Conservation (phyloP, 225 moss, liverwort and hornwort species). For the Straminergon stramineum region DNA sequence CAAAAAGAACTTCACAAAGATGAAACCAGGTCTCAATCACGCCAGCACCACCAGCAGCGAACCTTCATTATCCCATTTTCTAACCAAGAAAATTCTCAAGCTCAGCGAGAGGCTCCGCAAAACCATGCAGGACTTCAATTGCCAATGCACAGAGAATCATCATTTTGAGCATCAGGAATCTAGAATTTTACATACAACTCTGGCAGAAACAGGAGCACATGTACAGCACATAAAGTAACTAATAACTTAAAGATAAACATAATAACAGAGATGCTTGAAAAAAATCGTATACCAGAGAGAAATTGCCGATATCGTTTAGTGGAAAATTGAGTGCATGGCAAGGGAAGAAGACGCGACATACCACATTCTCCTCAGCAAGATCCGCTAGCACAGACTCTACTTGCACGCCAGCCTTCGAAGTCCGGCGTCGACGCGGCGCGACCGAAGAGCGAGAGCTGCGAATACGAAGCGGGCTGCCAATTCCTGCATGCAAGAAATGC, state of each 20-base stretch:
- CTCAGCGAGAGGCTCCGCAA: neutral
- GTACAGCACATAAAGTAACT: neutral
- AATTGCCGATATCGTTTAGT: neutral
- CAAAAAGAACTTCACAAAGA: neutral
- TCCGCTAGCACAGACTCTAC: constrained; percentile 42
- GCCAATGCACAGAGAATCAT: neutral
- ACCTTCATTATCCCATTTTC: neutral
- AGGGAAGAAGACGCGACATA: neutral
- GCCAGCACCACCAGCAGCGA: neutral
- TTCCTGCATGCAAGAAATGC: constrained; percentile 15
- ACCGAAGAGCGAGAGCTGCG: neutral
- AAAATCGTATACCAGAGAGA: neutral
- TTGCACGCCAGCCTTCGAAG: constrained; percentile 1
- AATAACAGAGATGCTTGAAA: neutral
- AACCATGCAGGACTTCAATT: neutral
- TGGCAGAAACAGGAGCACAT: neutral
- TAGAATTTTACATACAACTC: neutral
- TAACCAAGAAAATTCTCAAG: neutral
- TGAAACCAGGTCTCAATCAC: neutral
- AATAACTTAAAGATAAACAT: neutral
- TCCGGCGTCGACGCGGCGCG: neutral
- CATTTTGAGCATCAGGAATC: neutral
- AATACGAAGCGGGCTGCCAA: constrained; percentile 16
- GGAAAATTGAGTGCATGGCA: neutral
- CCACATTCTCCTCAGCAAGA: constrained; percentile 39